Conservation (phyloP, 192 early-diverging fungal species). For the Gryganskiella cystojenkinii region DNA sequence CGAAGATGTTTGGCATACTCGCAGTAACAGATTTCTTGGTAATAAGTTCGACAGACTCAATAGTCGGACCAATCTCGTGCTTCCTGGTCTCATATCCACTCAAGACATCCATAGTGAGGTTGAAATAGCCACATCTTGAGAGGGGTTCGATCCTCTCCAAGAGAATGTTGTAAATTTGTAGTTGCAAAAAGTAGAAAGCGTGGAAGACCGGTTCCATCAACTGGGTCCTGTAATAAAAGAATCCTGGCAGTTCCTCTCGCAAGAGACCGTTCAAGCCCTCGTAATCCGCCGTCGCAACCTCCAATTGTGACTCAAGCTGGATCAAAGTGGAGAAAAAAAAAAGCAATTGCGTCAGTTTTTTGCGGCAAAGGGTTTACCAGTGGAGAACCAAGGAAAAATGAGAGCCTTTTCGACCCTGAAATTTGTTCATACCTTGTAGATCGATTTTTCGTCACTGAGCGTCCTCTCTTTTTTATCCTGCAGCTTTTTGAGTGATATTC, state of each 20-base stretch:
- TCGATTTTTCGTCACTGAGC: slow-evolving; percentile 71
- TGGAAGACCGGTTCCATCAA: slow-evolving; percentile 92
- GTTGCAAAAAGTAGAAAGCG: slow-evolving; percentile 86
- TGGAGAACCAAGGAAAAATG: neutral
- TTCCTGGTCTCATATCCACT: slow-evolving; percentile 55
- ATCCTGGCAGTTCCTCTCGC: slow-evolving; percentile 81
- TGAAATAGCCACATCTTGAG: slow-evolving; percentile 64
- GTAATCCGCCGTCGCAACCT: slow-evolving; percentile 87
- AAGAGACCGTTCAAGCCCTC: slow-evolving; percentile 84
- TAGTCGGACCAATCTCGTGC: slow-evolving; percentile 34
- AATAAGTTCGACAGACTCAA: slow-evolving; percentile 46
- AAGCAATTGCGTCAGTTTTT: neutral
- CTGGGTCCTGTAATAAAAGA: slow-evolving; percentile 76
- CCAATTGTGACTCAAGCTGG: slow-evolving; percentile 76
- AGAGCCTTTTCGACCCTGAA: too few species aligned
- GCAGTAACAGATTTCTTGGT: slow-evolving; percentile 44
- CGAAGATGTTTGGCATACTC: slow-evolving; percentile 6
- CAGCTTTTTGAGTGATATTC: slow-evolving; percentile 77
- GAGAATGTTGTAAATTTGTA: slow-evolving; percentile 79
- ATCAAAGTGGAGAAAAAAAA: neutral
- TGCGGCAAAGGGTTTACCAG: neutral
- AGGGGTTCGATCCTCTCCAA: slow-evolving; percentile 67
- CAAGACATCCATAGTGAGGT: slow-evolving; percentile 56
- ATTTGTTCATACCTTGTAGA: slow-evolving; percentile 74
- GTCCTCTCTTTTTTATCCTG: slow-evolving; percentile 71